phyloP scores from a whole-genome alignment of 177 flowering plant species.

The Telopea speciosissima region DNA sequence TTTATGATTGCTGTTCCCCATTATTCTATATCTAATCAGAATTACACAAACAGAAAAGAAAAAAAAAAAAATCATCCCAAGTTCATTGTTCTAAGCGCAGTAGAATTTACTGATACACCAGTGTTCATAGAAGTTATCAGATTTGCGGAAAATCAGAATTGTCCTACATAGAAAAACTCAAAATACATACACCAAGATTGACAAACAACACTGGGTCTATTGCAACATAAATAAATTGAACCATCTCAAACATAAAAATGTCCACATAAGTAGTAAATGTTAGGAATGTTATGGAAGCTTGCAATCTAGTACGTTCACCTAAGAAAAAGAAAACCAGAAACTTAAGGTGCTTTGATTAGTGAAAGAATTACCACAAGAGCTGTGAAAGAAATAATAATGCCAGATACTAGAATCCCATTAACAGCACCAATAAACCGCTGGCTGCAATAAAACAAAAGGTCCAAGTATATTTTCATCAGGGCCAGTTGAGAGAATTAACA shows the following conservation, averaged over 20 bases:
- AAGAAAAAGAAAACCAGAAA: background rate
- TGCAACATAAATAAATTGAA: no score
- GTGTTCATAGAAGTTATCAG: no score
- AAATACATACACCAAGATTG: no score
- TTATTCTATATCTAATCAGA: background rate
- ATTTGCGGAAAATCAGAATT: no score
- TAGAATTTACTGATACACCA: no score
- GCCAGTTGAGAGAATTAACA: background rate
- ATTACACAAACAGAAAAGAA: background rate
- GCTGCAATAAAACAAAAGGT: conserved; percentile 35
- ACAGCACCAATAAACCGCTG: conserved; percentile 81
- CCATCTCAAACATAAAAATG: no score
- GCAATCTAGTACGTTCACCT: background rate
- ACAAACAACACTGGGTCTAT: no score
- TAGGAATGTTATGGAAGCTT: background rate
- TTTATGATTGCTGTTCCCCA: background rate
- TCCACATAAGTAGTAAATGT: background rate
- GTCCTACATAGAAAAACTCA: no score
- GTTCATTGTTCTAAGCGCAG: no score
- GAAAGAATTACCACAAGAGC: conserved; percentile 71
- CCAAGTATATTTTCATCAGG: conserved; percentile 4
- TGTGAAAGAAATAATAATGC: conserved; percentile 63
- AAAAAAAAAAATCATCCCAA: no score
- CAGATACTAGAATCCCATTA: conserved; percentile 71
- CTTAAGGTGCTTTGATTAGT: background rate